Evolutionary conservation across 805 yeast genomes (phyloP).

Genomic region (Cyberlindnera subsufficiens): DNA sequence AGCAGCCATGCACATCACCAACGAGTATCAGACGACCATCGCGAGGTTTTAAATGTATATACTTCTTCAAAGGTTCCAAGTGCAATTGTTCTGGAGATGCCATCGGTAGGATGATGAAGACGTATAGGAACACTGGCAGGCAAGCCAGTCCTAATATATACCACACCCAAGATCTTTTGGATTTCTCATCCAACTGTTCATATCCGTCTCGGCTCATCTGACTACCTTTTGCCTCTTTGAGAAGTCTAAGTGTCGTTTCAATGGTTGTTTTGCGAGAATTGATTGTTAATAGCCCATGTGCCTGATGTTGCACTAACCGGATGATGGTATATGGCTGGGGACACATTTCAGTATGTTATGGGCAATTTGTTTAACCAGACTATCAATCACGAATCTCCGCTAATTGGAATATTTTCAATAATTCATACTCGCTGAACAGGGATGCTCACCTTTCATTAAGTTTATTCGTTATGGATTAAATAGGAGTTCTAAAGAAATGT

Average conservation of each 20-base stretch:
- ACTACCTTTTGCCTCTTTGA: too few relatives aligned
- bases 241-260: too few relatives aligned
- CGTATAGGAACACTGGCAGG: slow-evolving; percentile 2
- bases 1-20: slow-evolving; percentile 89
- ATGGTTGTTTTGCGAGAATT: too few relatives aligned
- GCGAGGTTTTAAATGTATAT: neutral
- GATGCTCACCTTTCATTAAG: neutral
- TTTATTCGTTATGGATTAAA: neutral
- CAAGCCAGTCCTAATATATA: neutral
- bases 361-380: too few relatives aligned
- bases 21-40: slow-evolving; percentile 51
- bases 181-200: slow-evolving; percentile 4
- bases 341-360: too few relatives aligned
- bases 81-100: slow-evolving; percentile 6
- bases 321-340: too few relatives aligned
- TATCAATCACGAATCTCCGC: too few relatives aligned
- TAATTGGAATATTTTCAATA: too few relatives aligned
- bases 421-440: too few relatives aligned
- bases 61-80: slow-evolving; percentile 3
- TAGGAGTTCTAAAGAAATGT: neutral
- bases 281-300: too few relatives aligned
- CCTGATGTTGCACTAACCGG: too few relatives aligned
- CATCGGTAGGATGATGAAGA: slow-evolving; percentile 6
- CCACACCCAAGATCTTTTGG: neutral
- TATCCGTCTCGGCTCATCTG: slow-evolving; percentile 1